Base-by-base conservation (phyloP, 495 filamentous ascomycete genomes). In the Penicillium arizonense region DNA sequence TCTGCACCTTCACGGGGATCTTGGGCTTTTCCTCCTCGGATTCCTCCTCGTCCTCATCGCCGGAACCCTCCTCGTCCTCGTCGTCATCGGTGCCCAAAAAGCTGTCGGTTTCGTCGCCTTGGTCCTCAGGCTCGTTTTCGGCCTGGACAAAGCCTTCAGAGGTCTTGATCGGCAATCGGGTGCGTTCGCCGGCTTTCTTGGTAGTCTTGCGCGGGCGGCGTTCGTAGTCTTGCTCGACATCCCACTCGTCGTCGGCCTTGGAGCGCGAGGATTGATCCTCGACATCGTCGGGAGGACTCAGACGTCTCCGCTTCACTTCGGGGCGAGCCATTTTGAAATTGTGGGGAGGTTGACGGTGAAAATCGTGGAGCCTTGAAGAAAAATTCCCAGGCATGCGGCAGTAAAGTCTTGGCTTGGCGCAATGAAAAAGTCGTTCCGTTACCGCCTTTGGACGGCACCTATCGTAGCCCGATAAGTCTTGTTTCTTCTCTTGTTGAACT, bases 191-290 rank as follows among this genome's bases (percentile, higher is more conserved):
- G 37, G 83, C 77, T 61, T 90, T 87, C 63, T 77, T 82, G 67
- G 81, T 83, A 47, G 78, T 66, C 62, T 94, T 91, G 55, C 90
- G 79, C 23, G 87, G 85, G 56, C 81, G 82, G 36, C 80, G 79
- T 70, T 96, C 92, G 77, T 97, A 98, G 61, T 87, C 83, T 58
- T 97, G 87, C 70, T 98, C 94, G 41, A 96, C 78, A 65, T 96
- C 81, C 94, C 94, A 97, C 64, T 79, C 72, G 35, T 76, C 69
- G 47, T 74, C 71, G 47, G 52, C 65, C 36, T 73, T 61, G 23
- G 64, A 61, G 51, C 59, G 53, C 12, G 73, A 71, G 1, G 67
- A 63, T 37, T 72, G 61, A 13, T 68, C 64, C 5, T 72, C 64
- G 43, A 67, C 70, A 6, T 70, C 73, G 1, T 53, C 67, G 26